A percentile compares a stretch with the other conserved stretches of the same genome.
These are phyloP conservation scores for Ceratocystis alfenasii DNA, from an alignment of 2,329 filamentous ascomycete species.

Conservation along the genomic window DNA sequence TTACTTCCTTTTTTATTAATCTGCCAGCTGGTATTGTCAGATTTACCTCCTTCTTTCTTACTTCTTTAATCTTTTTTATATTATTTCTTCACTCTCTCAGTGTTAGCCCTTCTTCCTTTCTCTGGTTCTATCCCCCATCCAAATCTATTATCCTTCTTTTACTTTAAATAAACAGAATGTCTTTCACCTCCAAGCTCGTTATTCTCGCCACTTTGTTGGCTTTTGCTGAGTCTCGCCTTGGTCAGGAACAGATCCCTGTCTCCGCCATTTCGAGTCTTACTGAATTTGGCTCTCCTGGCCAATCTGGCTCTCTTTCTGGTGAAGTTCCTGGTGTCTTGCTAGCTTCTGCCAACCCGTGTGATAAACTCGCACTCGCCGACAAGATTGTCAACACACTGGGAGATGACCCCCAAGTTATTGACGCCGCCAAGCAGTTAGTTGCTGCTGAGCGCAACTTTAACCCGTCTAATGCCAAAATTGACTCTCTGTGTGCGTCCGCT, in stretches of 20 bases:
- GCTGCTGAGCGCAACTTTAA: conserved; percentile 58
- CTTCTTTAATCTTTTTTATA: conserved; percentile 26
- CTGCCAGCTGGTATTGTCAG: conserved; percentile 12
- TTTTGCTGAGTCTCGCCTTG: conserved; percentile 45
- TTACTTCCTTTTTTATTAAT: background rate
- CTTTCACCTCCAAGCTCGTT: conserved; percentile 30
- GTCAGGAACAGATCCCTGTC: conserved; percentile 50
- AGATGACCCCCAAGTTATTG: conserved; percentile 45
- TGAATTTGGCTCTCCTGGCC: conserved; percentile 45
- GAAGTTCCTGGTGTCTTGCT: conserved; percentile 50
- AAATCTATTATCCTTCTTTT: background rate
- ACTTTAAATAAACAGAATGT: conserved; percentile 31
- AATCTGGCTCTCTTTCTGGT: conserved; percentile 52
- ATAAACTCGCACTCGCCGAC: conserved; percentile 53
- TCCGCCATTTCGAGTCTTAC: conserved; percentile 41
- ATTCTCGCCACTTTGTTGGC: conserved; percentile 35
- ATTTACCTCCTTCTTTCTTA: conserved; percentile 21
- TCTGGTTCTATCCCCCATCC: conserved; percentile 2
- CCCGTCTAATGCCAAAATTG: conserved; percentile 47
- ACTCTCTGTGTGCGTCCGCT: conserved; percentile 52
- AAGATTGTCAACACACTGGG: conserved; percentile 51
- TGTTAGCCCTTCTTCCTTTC: conserved; percentile 25
- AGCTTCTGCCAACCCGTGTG: conserved; percentile 53
- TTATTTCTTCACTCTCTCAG: conserved; percentile 32
- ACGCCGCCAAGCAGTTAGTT: conserved; percentile 50